Percentiles rank a stretch among this genome's conserved stretches.
phyloP scores from a whole-genome alignment of 495 filamentous ascomycete genomes.

The Hyaloscypha variabilis region DNA sequence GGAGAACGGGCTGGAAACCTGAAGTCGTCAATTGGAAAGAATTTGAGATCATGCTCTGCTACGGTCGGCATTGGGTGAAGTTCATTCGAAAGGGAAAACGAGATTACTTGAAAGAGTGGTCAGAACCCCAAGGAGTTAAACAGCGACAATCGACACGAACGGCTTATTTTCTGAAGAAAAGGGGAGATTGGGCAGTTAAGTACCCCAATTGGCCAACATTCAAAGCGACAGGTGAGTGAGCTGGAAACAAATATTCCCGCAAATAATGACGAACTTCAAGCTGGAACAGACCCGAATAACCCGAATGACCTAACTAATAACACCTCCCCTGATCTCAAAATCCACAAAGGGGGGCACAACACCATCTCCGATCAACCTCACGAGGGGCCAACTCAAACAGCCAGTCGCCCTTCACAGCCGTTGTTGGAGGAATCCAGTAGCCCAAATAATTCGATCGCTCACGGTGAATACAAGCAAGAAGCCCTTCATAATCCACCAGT shows the following conservation, averaged over 20 bases:
- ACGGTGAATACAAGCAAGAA: background rate
- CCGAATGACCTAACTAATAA: background rate
- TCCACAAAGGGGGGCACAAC: background rate
- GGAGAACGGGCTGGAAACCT: conserved; percentile 4
- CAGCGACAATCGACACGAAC: background rate
- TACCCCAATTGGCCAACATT: background rate
- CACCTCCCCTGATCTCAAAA: background rate
- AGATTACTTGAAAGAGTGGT: conserved; percentile 11
- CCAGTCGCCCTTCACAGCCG: background rate
- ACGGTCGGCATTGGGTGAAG: conserved; percentile 5
- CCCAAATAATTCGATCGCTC: background rate
- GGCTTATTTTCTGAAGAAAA: background rate
- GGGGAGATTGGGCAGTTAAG: background rate
- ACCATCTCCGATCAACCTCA: background rate
- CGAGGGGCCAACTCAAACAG: background rate
- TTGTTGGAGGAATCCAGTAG: background rate
- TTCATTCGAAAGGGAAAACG: background rate
- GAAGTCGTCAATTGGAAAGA: conserved; percentile 4
- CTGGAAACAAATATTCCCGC: background rate
- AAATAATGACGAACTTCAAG: background rate
- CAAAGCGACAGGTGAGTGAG: background rate
- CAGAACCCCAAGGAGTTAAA: background rate
- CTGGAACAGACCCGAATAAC: background rate
- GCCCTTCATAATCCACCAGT: background rate
- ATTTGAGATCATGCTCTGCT: conserved; percentile 8